Evolutionary conservation across 805 yeast genomes (phyloP).

Genomic region (Priceomyces melissophilus): DNA sequence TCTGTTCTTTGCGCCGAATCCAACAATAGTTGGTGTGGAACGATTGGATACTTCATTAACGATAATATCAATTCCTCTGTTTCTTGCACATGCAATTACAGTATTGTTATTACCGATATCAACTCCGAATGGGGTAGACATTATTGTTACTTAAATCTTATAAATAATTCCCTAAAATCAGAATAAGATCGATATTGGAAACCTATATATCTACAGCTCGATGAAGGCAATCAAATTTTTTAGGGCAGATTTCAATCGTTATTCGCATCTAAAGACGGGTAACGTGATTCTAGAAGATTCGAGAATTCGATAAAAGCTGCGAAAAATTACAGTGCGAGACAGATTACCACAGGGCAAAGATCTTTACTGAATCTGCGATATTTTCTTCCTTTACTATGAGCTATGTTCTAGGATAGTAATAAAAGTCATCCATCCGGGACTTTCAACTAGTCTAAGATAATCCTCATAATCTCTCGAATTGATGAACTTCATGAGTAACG

Average conservation of each 20-base stretch:
- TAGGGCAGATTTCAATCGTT: neutral
- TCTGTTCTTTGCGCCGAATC: constrained; percentile 87
- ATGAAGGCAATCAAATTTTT: constrained; percentile 8
- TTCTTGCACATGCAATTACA: constrained; percentile 92
- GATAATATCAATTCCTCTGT: constrained; percentile 97
- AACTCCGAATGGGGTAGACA: constrained; percentile 96
- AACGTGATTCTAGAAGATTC: constrained; percentile 8
- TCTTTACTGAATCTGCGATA: too few relatives aligned
- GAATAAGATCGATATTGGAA: constrained; percentile 1
- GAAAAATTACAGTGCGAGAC: neutral
- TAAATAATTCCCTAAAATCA: constrained; percentile 1
- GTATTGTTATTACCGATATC: constrained; percentile 95
- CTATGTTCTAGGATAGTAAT: constrained; percentile 47
- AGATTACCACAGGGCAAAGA: neutral
- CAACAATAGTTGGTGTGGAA: constrained; percentile 87
- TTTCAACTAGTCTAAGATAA: constrained; percentile 50
- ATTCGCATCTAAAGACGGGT: constrained; percentile 5
- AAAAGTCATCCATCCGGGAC: constrained; percentile 83
- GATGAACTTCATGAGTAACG: constrained; percentile 48
- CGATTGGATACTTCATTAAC: constrained; percentile 99
- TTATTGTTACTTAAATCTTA: constrained; percentile 19
- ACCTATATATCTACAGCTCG: constrained; percentile 3
- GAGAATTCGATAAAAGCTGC: constrained; percentile 7
- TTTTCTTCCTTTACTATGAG: constrained; percentile 3
- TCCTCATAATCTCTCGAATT: constrained; percentile 39